Evolutionary conservation across 805 yeast species (phyloP), one percentile per base, ranked within the genome.

Genomic region (Isabelozyma heimii): DNA sequence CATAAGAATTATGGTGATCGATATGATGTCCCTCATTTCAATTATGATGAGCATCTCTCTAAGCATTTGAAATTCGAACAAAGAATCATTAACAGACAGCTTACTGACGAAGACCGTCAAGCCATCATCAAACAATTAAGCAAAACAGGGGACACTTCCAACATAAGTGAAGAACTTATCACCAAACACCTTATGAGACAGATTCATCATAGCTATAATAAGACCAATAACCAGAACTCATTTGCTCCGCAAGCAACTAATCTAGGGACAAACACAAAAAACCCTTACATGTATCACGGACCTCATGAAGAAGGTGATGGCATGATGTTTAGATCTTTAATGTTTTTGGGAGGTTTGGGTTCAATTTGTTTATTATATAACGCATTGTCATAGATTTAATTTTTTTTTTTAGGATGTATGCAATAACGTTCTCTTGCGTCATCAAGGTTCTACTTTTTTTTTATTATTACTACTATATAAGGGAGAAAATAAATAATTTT

Each of bases 11-110:
- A 69, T 38, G 76, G 77, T 6, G 70, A 72, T 53, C 63, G 82
- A 40, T 63, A 54, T 51, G 85, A 81, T 54, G 85, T 82, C 3
- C 85, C 87, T 2, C 87, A 83, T 62, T 83, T 83, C 54, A 81
- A 83, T 61, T 80, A 78, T 54, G 72, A 77, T 50, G 74, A 75
- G 49, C 87, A 83, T 60, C 66, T 81, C 5, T 62, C 69, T 28
- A 76, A 82, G 44, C 80, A 81, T 50, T 66, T 83, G 48, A 76
- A 73, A 55, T 72, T 75, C 46, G 80, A 76, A 57, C 77, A 74
- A 52, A 56, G 77, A 12, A 61, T 74, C 43, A 63, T 75, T 49
- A 66, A 63, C 37, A 67, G 63, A 46, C 58, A 58, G 49, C 46
- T 66, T 44, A 59, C 69, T 10, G 61, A 61, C 3, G 68, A 59